phyloP scores from a whole-genome alignment of 2,329 filamentous ascomycete species.

The Fusarium lateritium region DNA sequence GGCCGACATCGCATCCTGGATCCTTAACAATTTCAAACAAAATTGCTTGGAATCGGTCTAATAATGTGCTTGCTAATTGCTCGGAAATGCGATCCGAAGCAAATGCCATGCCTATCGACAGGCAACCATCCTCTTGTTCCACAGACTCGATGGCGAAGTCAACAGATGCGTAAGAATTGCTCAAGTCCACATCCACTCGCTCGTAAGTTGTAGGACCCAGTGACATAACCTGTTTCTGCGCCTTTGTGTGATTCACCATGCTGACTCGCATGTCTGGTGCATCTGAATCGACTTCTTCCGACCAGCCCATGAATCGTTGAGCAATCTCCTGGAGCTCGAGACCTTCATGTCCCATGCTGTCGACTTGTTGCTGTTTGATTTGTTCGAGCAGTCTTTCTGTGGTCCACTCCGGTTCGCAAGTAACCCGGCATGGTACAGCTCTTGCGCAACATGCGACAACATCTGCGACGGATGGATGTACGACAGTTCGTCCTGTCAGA shows the following conservation, averaged over 20 bases:
- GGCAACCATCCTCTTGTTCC: conserved; percentile 2
- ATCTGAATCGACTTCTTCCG: neutral
- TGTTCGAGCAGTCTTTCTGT: neutral
- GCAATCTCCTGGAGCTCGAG: conserved; percentile 7
- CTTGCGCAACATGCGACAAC: conserved; percentile 6
- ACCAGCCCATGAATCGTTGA: conserved; percentile 7
- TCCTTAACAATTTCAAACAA: neutral
- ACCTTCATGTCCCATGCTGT: conserved; percentile 6
- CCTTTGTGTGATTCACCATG: conserved; percentile 10
- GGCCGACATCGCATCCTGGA: neutral
- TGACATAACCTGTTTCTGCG: conserved; percentile 1
- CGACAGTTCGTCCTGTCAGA: neutral
- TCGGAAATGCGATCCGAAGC: conserved; percentile 11
- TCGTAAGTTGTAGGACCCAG: neutral
- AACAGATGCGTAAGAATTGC: conserved; percentile 9
- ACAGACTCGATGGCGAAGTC: conserved; percentile 10
- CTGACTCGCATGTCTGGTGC: conserved; percentile 8
- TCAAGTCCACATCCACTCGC: neutral
- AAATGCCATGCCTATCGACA: conserved; percentile 7
- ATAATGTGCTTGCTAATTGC: conserved; percentile 1
- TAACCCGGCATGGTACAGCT: conserved; percentile 4
- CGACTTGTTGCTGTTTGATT: conserved; percentile 1
- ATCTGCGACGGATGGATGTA: conserved; percentile 7
- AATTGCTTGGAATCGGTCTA: neutral
- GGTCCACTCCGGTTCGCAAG: neutral